These are phyloP conservation scores for Medicago ruthenica DNA, from an alignment of 306 rosid species.

Conservation along the genomic window DNA sequence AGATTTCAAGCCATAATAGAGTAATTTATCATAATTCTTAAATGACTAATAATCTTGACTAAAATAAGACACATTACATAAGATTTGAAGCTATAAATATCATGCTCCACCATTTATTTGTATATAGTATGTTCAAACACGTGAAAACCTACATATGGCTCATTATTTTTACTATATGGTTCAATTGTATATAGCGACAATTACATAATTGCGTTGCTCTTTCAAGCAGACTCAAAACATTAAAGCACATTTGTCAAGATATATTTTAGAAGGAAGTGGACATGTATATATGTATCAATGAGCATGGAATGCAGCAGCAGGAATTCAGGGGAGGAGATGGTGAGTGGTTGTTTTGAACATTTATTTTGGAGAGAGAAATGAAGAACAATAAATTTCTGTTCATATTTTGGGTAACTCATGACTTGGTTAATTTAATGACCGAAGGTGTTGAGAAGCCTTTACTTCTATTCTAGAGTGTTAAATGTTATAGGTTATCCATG, in stretches of 20 bases:
- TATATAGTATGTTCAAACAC: neutral
- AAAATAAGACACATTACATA: neutral
- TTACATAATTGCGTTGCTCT: slow-evolving; percentile 17
- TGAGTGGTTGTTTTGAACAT: slow-evolving; percentile 47
- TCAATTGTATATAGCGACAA: slow-evolving; percentile 14
- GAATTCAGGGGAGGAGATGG: slow-evolving; percentile 21
- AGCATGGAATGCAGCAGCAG: slow-evolving; percentile 42
- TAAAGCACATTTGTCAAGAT: slow-evolving; percentile 19
- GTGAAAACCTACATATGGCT: neutral
- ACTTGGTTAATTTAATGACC: slow-evolving; percentile 51
- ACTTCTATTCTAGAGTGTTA: slow-evolving; percentile 32
- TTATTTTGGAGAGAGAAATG: slow-evolving; percentile 42
- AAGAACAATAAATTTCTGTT: slow-evolving; percentile 44
- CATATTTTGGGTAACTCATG: slow-evolving; percentile 43
- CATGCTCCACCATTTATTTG: neutral
- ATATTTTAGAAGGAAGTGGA: slow-evolving; percentile 2
- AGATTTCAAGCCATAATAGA: no score
- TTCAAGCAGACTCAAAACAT: slow-evolving; percentile 7
- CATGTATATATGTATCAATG: slow-evolving; percentile 13
- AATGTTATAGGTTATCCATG: slow-evolving; percentile 22
- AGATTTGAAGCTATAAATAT: neutral
- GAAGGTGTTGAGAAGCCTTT: slow-evolving; percentile 54
- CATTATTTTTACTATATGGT: slow-evolving; percentile 4
- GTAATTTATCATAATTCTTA: neutral
- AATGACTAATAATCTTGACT: neutral